These are phyloP conservation scores for Dothiorella sarmentorum DNA, from an alignment of 2,329 filamentous ascomycete genomes.

Conservation along the genomic window DNA sequence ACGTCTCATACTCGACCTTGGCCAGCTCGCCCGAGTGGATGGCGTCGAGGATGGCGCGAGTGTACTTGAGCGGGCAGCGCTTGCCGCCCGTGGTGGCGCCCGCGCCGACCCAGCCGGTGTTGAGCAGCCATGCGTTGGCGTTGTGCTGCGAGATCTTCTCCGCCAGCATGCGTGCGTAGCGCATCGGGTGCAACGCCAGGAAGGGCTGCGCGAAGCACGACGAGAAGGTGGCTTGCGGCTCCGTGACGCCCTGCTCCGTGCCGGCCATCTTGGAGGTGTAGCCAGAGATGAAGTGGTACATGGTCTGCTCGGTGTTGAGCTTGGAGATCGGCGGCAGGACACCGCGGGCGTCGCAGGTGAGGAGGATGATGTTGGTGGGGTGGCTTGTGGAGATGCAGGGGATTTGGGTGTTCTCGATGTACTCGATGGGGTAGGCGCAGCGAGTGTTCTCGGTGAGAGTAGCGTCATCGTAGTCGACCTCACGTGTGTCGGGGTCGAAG, in stretches of 20 bases:
- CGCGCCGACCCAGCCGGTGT: conserved; percentile 96
- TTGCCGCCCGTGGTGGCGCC: conserved; percentile 88
- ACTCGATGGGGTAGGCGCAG: conserved; percentile 98
- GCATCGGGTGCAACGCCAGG: conserved; percentile 98
- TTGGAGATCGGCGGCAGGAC: conserved; percentile 98
- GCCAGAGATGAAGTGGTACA: conserved; percentile 99
- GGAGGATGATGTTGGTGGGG: conserved; percentile 95
- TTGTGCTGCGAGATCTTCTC: conserved; percentile 96
- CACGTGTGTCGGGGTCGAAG: conserved; percentile 83
- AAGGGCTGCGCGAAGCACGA: conserved; percentile 99
- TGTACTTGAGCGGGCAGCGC: conserved; percentile 98
- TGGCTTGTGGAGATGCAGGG: conserved; percentile 84
- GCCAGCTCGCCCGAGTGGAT: conserved; percentile 97
- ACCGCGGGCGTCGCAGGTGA: conserved; percentile 96
- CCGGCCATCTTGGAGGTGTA: conserved; percentile 99
- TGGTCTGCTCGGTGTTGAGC: conserved; percentile 89
- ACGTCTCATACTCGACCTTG: conserved; percentile 88
- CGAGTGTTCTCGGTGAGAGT: conserved; percentile 98
- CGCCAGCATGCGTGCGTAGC: conserved; percentile 96
- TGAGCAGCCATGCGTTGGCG: conserved; percentile 95
- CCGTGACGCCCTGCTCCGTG: conserved; percentile 93
- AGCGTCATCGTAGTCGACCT: conserved; percentile 91
- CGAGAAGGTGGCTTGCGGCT: conserved; percentile 98
- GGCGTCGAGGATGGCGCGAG: conserved; percentile 93
- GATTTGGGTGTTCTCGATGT: conserved; percentile 98